These are phyloP conservation scores for Neospora caninum DNA, from an alignment of 169 alveolate genomes.

Conservation along the genomic window DNA sequence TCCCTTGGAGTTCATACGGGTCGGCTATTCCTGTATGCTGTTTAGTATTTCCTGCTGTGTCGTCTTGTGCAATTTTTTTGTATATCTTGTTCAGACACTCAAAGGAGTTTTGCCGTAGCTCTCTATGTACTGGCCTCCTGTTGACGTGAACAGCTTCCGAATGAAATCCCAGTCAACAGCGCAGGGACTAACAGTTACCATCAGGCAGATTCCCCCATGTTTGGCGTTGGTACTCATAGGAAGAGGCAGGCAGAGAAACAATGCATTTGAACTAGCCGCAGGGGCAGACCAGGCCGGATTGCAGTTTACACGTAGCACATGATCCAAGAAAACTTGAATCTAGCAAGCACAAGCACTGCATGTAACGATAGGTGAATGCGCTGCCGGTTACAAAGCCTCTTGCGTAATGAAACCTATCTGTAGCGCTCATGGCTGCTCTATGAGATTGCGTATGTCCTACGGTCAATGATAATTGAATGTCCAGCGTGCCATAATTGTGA, in stretches of 20 bases:
- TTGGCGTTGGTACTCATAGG: constrained; percentile 61
- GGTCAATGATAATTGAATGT: no score
- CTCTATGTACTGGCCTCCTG: constrained; percentile 66
- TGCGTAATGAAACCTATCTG: no score
- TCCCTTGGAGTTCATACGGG: constrained; percentile 68
- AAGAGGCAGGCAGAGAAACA: neutral
- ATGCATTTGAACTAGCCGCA: neutral
- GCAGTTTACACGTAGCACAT: no score
- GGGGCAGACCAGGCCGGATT: no score
- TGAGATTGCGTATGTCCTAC: no score
- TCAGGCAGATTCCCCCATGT: constrained; percentile 72
- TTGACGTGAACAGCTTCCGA: constrained; percentile 47
- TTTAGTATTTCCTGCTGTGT: constrained; percentile 68
- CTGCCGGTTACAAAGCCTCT: no score
- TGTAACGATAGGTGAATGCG: no score
- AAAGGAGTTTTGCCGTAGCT: constrained; percentile 70
- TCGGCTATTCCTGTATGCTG: constrained; percentile 70
- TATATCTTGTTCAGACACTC: constrained; percentile 65
- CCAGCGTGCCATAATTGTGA: no score
- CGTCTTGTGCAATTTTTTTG: constrained; percentile 66
- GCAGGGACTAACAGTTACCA: constrained; percentile 70
- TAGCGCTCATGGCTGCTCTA: no score
- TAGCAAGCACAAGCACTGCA: no score
- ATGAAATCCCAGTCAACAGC: constrained; percentile 58
- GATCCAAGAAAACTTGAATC: no score